phyloP scores from a whole-genome alignment of 2,329 filamentous ascomycete genomes.

The Coniochaeta sp. region DNA sequence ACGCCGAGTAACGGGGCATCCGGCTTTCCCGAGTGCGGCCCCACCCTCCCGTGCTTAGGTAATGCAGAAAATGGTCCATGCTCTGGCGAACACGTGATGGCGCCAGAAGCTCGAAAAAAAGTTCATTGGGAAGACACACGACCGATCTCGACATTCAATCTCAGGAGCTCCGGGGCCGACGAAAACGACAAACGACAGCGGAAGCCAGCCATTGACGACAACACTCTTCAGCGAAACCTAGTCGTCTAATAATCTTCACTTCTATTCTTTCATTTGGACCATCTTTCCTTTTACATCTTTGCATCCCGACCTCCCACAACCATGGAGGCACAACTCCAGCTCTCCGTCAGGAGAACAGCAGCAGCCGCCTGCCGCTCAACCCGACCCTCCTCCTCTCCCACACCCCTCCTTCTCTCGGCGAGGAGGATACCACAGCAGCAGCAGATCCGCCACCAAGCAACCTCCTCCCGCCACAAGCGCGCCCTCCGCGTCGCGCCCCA shows the following conservation, averaged over 20 bases:
- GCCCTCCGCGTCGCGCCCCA: conserved; percentile 54
- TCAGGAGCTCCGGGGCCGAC: background rate
- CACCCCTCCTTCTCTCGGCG: conserved; percentile 12
- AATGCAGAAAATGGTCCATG: background rate
- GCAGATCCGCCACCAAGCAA: conserved; percentile 29
- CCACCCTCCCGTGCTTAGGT: background rate
- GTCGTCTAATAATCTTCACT: background rate
- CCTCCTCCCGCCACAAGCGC: conserved; percentile 46
- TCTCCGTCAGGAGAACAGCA: background rate
- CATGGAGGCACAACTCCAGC: conserved; percentile 2
- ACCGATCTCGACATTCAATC: background rate
- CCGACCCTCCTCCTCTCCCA: conserved; percentile 13
- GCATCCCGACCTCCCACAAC: background rate
- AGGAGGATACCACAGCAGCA: background rate
- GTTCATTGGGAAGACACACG: background rate
- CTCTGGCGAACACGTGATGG: background rate
- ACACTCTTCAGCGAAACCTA: background rate
- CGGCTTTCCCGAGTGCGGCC: background rate
- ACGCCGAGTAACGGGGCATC: too few relatives aligned
- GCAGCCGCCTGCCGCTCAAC: conserved; percentile 15
- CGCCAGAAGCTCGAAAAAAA: background rate
- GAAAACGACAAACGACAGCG: background rate
- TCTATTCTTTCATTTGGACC: background rate
- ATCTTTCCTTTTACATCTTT: background rate
- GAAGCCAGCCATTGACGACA: background rate